Percentiles rank a stretch among this genome's conserved stretches.
Evolutionary conservation across 83 land plant genomes (phyloP).

Genomic region (Picea engelmannii): DNA sequence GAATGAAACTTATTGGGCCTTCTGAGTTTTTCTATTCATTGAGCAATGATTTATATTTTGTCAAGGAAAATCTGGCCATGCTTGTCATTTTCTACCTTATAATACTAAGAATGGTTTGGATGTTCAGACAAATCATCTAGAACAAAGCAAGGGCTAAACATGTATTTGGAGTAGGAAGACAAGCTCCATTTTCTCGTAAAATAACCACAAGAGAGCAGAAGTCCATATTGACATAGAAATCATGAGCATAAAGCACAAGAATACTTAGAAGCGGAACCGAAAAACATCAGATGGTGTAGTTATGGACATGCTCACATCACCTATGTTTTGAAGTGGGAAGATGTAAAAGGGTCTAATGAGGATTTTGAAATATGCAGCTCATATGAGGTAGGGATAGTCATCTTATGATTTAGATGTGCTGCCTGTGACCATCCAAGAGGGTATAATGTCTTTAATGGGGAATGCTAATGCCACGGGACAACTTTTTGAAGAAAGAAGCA

Average conservation of each 20-base stretch:
- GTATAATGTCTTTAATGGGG: background rate
- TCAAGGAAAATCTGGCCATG: background rate
- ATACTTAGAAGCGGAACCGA: background rate
- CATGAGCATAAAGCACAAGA: background rate
- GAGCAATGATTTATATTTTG: background rate
- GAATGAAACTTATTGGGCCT: background rate
- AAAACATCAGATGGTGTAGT: background rate
- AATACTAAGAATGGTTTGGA: background rate
- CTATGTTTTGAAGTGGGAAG: slow-evolving; percentile 1
- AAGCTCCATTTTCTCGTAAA: background rate
- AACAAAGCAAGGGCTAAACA: background rate
- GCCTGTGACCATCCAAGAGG: background rate
- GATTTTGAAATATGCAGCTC: slow-evolving; percentile 4
- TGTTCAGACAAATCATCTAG: background rate
- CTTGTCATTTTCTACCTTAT: background rate
- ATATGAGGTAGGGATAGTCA: background rate
- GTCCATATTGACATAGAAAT: background rate
- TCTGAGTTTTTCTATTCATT: background rate
- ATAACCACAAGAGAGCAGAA: background rate
- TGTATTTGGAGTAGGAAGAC: background rate
- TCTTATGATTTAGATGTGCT: background rate
- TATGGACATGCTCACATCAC: background rate
- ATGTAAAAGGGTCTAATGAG: background rate
- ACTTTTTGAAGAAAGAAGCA: slow-evolving; percentile 3
- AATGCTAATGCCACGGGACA: background rate